phyloP scores from a whole-genome alignment of 2,329 filamentous ascomycete genomes.

The Juglanconis oblonga region DNA sequence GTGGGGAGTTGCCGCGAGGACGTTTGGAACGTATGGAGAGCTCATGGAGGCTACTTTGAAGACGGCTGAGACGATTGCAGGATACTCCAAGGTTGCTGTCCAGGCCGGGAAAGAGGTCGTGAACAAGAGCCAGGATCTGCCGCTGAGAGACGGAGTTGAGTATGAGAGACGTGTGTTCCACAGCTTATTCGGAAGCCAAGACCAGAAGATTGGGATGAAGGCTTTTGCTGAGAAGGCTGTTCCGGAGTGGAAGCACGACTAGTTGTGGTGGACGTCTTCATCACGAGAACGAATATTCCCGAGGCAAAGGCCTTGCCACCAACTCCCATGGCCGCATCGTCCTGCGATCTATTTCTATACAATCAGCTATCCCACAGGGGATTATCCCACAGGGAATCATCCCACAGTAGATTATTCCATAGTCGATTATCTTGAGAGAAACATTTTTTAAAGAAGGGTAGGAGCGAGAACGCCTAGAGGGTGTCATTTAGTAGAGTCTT shows the following conservation, averaged over 20 bases:
- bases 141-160: conserved; percentile 86
- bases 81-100: conserved; percentile 82
- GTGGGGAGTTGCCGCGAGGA: conserved; percentile 85
- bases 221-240: conserved; percentile 96
- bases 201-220: conserved; percentile 96
- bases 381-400: too few species aligned
- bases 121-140: conserved; percentile 94
- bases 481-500: too few species aligned
- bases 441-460: too few species aligned
- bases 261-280: neutral
- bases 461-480: too few species aligned
- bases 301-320: neutral
- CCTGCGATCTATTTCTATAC: too few species aligned
- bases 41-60: conserved; percentile 77
- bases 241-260: conserved; percentile 84
- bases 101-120: conserved; percentile 96
- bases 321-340: too few species aligned
- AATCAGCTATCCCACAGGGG: too few species aligned
- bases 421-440: too few species aligned
- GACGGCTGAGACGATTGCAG: conserved; percentile 85
- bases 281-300: too few species aligned
- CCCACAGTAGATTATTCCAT: too few species aligned
- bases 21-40: conserved; percentile 76
- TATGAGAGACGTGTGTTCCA: conserved; percentile 94
- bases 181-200: conserved; percentile 84